These are phyloP conservation scores for Yarrowia alimentaria DNA, from an alignment of 805 yeast genomes.

Conservation along the genomic window DNA sequence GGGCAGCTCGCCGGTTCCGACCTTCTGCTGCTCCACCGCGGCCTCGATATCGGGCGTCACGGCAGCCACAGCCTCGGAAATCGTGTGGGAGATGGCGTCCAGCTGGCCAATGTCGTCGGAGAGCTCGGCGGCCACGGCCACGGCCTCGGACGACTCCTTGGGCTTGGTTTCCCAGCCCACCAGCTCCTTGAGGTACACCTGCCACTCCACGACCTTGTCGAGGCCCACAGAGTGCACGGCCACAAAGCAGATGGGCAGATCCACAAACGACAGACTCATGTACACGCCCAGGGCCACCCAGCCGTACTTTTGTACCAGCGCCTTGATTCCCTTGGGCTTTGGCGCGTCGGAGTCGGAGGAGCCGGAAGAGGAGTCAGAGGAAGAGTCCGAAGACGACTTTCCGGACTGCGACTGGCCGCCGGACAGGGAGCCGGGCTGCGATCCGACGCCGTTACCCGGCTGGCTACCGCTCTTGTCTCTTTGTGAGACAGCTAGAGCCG, in stretches of 20 bases:
- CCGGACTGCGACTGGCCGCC: no score
- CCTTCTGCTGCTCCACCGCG: slow-evolving; percentile 28
- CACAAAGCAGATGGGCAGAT: slow-evolving; percentile 77
- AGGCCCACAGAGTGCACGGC: slow-evolving; percentile 86
- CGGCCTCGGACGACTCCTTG: no score
- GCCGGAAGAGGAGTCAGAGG: no score
- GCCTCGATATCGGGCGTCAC: slow-evolving; percentile 28
- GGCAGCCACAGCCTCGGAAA: slow-evolving; percentile 19
- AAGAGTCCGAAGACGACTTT: no score
- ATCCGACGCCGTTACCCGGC: no score
- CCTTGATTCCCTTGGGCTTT: slow-evolving; percentile 25
- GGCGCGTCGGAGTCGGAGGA: no score
- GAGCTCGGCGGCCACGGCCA: no score
- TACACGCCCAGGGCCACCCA: slow-evolving; percentile 88
- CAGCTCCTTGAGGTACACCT: slow-evolving; percentile 55
- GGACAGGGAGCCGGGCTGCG: no score
- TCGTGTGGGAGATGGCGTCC: slow-evolving; percentile 25
- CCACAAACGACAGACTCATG: slow-evolving; percentile 66
- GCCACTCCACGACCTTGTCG: slow-evolving; percentile 68
- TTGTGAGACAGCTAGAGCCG: no score
- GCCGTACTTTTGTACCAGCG: slow-evolving; percentile 78
- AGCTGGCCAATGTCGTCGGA: slow-evolving; percentile 30
- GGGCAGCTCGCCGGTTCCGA: slow-evolving; percentile 24
- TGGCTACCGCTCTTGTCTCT: no score
- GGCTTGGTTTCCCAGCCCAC: slow-evolving; percentile 57